Evolutionary conservation across 2,329 filamentous ascomycete species (phyloP), one percentile per base, ranked within the genome.

Genomic region (Pyrenophora teres): DNA sequence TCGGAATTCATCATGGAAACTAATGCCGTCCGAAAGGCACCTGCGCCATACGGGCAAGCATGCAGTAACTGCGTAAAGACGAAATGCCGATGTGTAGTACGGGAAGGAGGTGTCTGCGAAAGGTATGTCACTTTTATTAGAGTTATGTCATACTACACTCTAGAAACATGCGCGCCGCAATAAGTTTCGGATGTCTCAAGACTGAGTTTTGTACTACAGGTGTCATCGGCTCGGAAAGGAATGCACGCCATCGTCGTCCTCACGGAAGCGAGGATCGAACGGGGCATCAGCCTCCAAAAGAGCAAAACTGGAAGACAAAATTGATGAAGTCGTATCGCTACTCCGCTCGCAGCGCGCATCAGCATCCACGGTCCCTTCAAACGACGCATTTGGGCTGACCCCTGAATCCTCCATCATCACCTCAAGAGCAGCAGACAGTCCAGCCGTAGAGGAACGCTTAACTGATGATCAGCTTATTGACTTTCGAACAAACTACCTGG

Each of bases 291-390:
- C 16, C 6, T 50, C 46, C 1, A 58, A 50, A 54, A 60, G 55
- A 10, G 51, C 57, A 4, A 54, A 60, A 19, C 43, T 73, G 3
- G 70, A 73, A 37, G 66, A 71, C 9, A 72, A 69, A 18, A 53
- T 73, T 8, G 63, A 70, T 37, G 63, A 63, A 35, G 42, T 73
- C 1, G 69, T 70, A 3, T 54, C 63, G 1, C 32, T 72, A 15
- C 58, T 71, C 6, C 63, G 62, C n/a, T 57, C 58, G 3, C 59
- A 64, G 31, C 48, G 50, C n/a, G 40, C 36, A 21, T 15, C 30
- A 18, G 13, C 19, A 15, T 30, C 21, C 13, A 18, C 46, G 25
- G 10, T 13, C n/a, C 40, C 40, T 30, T 31, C 58, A 13, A 10
- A 46, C n/a, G 42, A 46, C 12, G 25, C 39, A 7, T 43, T 48